These are phyloP conservation scores for Metschnikowia corniflorae DNA, from an alignment of 805 yeast species.

Conservation along the genomic window DNA sequence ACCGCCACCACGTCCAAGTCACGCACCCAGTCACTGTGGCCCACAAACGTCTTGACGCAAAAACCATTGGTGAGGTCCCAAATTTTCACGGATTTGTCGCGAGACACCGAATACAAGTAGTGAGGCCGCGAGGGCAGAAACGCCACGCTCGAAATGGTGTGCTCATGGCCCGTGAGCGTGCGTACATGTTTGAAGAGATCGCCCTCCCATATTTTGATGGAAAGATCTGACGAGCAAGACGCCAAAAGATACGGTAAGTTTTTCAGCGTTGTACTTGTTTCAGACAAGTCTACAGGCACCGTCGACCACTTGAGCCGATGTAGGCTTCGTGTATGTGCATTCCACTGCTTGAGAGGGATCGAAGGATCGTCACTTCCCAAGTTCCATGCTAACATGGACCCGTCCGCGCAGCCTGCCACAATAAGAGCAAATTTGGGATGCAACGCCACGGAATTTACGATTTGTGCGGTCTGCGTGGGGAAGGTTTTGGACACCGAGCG, in stretches of 20 bases:
- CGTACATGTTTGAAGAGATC: conserved; percentile 49
- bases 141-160: conserved; percentile 64
- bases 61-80: conserved; percentile 72
- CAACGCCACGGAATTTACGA: conserved; percentile 59
- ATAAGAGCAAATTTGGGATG: conserved; percentile 73
- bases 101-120: conserved; percentile 55
- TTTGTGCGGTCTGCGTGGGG: conserved; percentile 50
- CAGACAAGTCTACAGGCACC: conserved; percentile 29
- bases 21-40: conserved; percentile 90
- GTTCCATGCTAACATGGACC: conserved; percentile 72
- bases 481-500: conserved; percentile 39
- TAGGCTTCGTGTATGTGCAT: conserved; percentile 75
- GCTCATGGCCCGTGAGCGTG: conserved; percentile 82
- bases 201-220: conserved; percentile 71
- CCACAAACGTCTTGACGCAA: conserved; percentile 61
- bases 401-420: conserved; percentile 68
- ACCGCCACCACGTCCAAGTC: conserved; percentile 44
- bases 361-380: conserved; percentile 48
- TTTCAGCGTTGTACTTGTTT: conserved; percentile 1
- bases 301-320: conserved; percentile 54
- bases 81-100: conserved; percentile 57
- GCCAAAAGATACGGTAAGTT: conserved; percentile 33
- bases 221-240: conserved; percentile 50
- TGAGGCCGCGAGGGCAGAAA: conserved; percentile 48
- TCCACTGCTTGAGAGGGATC: conserved; percentile 57